Evolutionary conservation across 2,329 filamentous ascomycete species (phyloP).

Genomic region (Fusarium caatingaense): DNA sequence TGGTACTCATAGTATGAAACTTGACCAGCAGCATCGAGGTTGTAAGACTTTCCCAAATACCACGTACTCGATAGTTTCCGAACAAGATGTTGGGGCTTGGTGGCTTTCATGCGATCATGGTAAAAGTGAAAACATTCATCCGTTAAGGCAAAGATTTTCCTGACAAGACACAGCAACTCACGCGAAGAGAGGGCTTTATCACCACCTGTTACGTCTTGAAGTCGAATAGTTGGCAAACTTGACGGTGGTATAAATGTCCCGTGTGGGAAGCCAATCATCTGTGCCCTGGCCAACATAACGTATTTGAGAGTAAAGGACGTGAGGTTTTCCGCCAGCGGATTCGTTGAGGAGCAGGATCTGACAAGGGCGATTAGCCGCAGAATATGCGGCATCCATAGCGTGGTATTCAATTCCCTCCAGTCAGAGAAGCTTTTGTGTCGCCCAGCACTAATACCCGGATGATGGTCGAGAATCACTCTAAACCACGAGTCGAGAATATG

Average conservation of each 20-base stretch:
- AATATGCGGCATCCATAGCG: slow-evolving; percentile 28
- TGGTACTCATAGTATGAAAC: slow-evolving; percentile 33
- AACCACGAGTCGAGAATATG: slow-evolving; percentile 15
- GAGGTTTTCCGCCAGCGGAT: slow-evolving; percentile 4
- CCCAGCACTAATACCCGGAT: not conserved
- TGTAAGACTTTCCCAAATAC: not conserved
- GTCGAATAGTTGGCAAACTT: slow-evolving; percentile 1
- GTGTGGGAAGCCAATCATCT: not conserved
- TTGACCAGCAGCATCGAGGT: slow-evolving; percentile 10
- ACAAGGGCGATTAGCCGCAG: slow-evolving; percentile 24
- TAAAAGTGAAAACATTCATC: slow-evolving; percentile 24
- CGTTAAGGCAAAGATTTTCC: slow-evolving; percentile 13
- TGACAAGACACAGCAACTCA: slow-evolving; percentile 19
- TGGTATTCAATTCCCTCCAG: not conserved
- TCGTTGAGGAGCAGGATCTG: not conserved
- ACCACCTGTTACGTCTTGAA: not conserved
- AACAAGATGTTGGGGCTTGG: slow-evolving; percentile 13
- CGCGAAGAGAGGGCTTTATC: not conserved
- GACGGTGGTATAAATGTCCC: slow-evolving; percentile 6
- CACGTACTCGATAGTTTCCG: slow-evolving; percentile 4
- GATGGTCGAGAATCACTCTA: not conserved
- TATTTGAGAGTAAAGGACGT: slow-evolving; percentile 8
- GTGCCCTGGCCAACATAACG: slow-evolving; percentile 2
- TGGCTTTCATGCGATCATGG: slow-evolving; percentile 3
- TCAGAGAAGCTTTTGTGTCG: not conserved